Evolutionary conservation across 176 grass and related monocot species (phyloP).

Genomic region (Bonia amplexicaulis): DNA sequence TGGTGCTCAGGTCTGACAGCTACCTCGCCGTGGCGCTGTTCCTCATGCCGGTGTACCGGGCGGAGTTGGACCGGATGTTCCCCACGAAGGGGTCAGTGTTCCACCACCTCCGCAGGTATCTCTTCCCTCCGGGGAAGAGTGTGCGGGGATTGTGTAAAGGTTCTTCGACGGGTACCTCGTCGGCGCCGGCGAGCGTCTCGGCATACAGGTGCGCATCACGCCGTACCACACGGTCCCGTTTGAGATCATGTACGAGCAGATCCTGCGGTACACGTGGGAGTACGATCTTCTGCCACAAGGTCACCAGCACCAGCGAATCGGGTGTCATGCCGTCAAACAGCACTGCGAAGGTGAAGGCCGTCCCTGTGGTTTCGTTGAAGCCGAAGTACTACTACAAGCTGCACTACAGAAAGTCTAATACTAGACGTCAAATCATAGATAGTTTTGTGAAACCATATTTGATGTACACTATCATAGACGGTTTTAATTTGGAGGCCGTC

Average conservation of each 20-base stretch:
- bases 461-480: no score
- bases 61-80: conserved; percentile 57
- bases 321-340: not conserved
- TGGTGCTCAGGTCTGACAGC: conserved; percentile 66
- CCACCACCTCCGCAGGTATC: conserved; percentile 75
- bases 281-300: conserved; percentile 35
- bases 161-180: conserved; percentile 74
- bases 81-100: conserved; percentile 61
- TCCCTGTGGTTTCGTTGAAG: conserved; percentile 51
- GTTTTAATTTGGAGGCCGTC: no score
- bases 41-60: conserved; percentile 46
- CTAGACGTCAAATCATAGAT: no score
- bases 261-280: conserved; percentile 49
- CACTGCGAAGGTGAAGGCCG: conserved; percentile 33
- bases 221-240: not conserved
- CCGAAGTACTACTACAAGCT: conserved; percentile 62
- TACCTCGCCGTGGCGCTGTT: conserved; percentile 73
- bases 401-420: no score
- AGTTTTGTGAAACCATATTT: no score
- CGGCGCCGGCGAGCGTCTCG: conserved; percentile 50
- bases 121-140: conserved; percentile 58
- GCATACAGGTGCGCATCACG: conserved; percentile 52
- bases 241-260: conserved; percentile 45
- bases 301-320: conserved; percentile 5
- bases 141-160: conserved; percentile 53